phyloP scores from a whole-genome alignment of 495 filamentous ascomycete genomes.

The Trichoderma virens region DNA sequence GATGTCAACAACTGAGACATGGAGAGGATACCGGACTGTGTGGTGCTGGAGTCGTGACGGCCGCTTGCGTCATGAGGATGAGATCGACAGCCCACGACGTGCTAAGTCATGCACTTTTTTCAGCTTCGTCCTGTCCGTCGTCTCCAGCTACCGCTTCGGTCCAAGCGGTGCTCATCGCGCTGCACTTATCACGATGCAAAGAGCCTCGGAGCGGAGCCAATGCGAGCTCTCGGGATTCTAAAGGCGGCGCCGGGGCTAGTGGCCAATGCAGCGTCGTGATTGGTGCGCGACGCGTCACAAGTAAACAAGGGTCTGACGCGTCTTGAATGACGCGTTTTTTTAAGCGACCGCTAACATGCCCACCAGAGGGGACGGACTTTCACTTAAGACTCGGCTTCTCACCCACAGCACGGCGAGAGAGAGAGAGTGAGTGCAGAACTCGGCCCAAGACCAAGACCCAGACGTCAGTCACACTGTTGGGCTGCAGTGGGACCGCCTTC shows the following conservation, averaged over 20 bases:
- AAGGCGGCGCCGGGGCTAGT: background rate
- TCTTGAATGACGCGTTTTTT: constrained; percentile 6
- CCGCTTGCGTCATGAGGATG: background rate
- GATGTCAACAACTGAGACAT: too few relatives aligned
- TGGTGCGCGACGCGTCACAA: constrained; percentile 4
- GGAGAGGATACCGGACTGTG: too few relatives aligned
- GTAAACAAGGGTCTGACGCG: constrained; percentile 7
- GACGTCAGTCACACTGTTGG: background rate
- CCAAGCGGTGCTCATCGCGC: background rate
- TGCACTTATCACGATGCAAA: background rate
- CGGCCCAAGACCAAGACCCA: background rate
- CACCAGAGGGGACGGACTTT: too few relatives aligned
- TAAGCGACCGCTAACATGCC: background rate
- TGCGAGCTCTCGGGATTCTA: background rate
- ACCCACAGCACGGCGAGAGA: background rate
- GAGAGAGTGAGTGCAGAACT: background rate
- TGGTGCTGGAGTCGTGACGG: too few relatives aligned
- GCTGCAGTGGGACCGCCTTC: background rate
- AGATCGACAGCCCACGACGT: background rate
- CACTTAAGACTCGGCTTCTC: background rate
- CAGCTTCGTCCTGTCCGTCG: background rate
- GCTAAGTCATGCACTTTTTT: background rate
- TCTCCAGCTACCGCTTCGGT: background rate
- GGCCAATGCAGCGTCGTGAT: background rate
- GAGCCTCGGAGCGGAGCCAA: too few relatives aligned